These are phyloP conservation scores for Globisporangium alternatum DNA, from an alignment of 352 stramenopile species.

Conservation along the genomic window DNA sequence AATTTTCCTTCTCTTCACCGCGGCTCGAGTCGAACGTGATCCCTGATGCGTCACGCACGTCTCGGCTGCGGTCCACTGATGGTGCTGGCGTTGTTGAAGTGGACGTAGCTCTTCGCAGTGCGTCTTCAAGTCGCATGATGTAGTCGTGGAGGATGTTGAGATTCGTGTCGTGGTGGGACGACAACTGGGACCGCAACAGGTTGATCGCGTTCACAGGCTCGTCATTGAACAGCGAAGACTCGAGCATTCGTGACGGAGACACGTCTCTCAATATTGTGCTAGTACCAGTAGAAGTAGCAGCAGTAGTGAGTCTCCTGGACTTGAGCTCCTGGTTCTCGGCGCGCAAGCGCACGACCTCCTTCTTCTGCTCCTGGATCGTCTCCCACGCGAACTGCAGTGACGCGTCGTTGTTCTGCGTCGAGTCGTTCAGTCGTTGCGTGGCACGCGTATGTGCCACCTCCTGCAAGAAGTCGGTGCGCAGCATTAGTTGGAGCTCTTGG, in stretches of 20 bases:
- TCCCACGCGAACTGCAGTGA: slow-evolving; percentile 78
- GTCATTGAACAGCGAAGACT: slow-evolving; percentile 30
- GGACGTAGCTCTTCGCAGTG: slow-evolving; percentile 20
- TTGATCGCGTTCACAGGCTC: slow-evolving; percentile 39
- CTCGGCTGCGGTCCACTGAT: slow-evolving; percentile 7
- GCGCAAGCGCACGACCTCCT: slow-evolving; percentile 59
- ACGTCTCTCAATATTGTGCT: neutral
- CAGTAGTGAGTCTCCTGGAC: slow-evolving; percentile 6
- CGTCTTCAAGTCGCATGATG: slow-evolving; percentile 47
- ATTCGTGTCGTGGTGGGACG: slow-evolving; percentile 50
- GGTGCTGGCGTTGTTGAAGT: slow-evolving; percentile 12
- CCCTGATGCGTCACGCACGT: slow-evolving; percentile 25
- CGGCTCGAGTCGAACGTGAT: slow-evolving; percentile 44
- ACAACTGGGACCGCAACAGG: slow-evolving; percentile 49
- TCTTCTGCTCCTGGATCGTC: slow-evolving; percentile 72
- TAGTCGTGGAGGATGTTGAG: slow-evolving; percentile 55
- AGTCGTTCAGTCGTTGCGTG: slow-evolving; percentile 20
- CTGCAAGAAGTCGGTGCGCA: slow-evolving; percentile 54
- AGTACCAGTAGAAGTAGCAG: neutral
- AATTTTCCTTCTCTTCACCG: slow-evolving; percentile 28
- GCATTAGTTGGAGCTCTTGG: slow-evolving; percentile 44
- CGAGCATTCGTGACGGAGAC: neutral
- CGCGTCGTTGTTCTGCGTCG: slow-evolving; percentile 40
- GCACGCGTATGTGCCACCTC: slow-evolving; percentile 26
- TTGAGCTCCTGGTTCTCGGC: slow-evolving; percentile 49